Percentiles rank a stretch among this genome's conserved stretches.
Evolutionary conservation across 176 grass and related monocot species (phyloP).

Genomic region (Eremochloa ophiuroides): DNA sequence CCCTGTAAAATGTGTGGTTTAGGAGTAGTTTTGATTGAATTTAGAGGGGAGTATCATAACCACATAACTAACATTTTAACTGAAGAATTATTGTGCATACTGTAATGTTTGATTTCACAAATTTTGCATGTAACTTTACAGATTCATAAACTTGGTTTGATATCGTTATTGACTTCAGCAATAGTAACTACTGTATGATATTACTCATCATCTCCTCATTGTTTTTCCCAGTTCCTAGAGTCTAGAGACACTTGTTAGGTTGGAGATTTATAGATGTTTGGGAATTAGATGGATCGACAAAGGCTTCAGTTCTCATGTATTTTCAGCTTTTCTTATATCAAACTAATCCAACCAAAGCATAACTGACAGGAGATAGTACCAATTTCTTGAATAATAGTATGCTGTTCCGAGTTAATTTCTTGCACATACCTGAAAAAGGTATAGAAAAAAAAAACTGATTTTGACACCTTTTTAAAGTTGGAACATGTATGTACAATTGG

Average conservation of each 20-base stretch:
- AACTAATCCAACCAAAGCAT: not conserved
- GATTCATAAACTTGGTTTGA: not conserved
- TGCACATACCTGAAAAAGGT: not conserved
- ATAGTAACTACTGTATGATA: not conserved
- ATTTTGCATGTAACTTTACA: not conserved
- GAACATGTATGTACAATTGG: not conserved
- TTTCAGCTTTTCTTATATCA: not conserved
- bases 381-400: not conserved
- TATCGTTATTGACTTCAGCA: not conserved
- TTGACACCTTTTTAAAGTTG: not conserved
- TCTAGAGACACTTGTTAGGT: not conserved
- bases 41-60: not conserved
- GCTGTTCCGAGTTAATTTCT: not conserved
- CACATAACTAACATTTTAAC: not conserved
- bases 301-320: not conserved
- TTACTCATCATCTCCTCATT: not conserved
- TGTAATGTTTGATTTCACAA: not conserved
- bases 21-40: not conserved
- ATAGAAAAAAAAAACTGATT: not conserved
- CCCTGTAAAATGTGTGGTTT: not conserved
- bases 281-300: not conserved
- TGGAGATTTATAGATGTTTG: not conserved
- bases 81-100: not conserved
- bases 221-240: not conserved
- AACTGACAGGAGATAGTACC: not conserved